Evolutionary conservation across 805 yeast genomes (phyloP).

Genomic region (Saccharomycopsis schoenii): DNA sequence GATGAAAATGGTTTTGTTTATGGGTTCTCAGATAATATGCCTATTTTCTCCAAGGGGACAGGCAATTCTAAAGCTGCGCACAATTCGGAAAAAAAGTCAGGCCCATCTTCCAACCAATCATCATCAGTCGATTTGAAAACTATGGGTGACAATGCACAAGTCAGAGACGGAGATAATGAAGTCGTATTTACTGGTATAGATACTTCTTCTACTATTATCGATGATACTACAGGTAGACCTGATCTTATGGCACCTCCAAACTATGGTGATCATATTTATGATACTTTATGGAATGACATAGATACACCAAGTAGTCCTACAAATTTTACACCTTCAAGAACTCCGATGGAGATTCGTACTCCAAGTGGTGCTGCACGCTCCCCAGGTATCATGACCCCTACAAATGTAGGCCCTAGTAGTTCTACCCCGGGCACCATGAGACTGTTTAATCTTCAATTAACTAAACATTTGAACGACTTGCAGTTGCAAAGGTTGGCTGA

Average conservation of each 20-base stretch:
- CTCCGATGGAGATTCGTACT: conserved; percentile 22
- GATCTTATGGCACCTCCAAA: conserved; percentile 73
- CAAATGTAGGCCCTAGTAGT: neutral
- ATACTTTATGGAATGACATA: conserved; percentile 63
- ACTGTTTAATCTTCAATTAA: conserved; percentile 25
- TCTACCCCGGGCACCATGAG: conserved; percentile 4
- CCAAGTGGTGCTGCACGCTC: conserved; percentile 3
- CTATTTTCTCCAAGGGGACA: neutral
- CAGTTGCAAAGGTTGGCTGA: conserved; percentile 37
- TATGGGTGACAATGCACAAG: conserved; percentile 17
- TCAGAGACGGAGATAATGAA: conserved; percentile 27
- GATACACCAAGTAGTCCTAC: conserved; percentile 36
- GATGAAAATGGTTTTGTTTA: conserved; percentile 26
- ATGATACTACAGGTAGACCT: conserved; percentile 27
- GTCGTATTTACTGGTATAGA: conserved; percentile 27
- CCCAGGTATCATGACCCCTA: conserved; percentile 3
- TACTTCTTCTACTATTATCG: conserved; percentile 16
- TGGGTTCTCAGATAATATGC: conserved; percentile 11
- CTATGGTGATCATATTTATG: conserved; percentile 74
- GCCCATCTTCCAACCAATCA: conserved; percentile 6
- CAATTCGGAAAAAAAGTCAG: neutral
- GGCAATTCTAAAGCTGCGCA: neutral
- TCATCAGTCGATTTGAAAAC: conserved; percentile 7
- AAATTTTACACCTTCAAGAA: conserved; percentile 14
- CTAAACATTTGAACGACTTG: conserved; percentile 43